Percentiles rank a stretch among this genome's conserved stretches.
Conservation (phyloP, 2,329 filamentous ascomycete genomes). For the Penicillium sp. region DNA sequence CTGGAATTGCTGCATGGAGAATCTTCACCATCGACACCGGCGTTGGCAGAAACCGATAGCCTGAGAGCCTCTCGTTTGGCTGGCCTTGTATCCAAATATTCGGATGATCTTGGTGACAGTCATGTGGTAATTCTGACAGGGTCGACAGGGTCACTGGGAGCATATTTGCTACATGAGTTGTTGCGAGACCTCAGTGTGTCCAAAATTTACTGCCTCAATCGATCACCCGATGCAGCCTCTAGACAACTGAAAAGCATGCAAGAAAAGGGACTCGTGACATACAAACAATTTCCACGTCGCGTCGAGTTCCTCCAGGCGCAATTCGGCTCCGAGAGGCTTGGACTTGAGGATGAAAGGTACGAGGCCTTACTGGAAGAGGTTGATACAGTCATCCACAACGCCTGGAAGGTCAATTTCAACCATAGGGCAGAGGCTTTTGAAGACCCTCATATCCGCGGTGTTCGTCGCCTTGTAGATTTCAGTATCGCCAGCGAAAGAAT, state of each 20-base stretch:
- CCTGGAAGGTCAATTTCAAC: conserved; percentile 37
- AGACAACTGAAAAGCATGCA: conserved; percentile 6
- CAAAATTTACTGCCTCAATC: conserved; percentile 24
- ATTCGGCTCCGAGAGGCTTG: conserved; percentile 27
- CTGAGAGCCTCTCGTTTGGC: conserved; percentile 7
- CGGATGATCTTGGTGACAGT: not conserved
- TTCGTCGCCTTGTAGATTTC: conserved; percentile 28
- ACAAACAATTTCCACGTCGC: conserved; percentile 11
- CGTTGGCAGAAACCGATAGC: conserved; percentile 7
- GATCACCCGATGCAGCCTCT: conserved; percentile 7
- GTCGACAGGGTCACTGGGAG: conserved; percentile 23
- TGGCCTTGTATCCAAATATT: conserved; percentile 7
- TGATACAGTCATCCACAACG: conserved; percentile 38
- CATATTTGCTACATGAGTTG: conserved; percentile 18
- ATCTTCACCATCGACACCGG: not conserved
- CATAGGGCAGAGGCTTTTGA: conserved; percentile 14
- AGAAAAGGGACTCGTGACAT: conserved; percentile 6
- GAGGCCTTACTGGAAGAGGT: conserved; percentile 21
- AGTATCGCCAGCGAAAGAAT: conserved; percentile 13
- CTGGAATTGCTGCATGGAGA: conserved; percentile 8
- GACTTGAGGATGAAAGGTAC: conserved; percentile 26
- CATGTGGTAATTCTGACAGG: conserved; percentile 18
- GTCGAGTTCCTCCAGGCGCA: conserved; percentile 37
- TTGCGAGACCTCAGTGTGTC: conserved; percentile 5
- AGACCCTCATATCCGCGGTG: conserved; percentile 9